Base-by-base conservation (phyloP, 345 rosid species). In the Kernera saxatilis region DNA sequence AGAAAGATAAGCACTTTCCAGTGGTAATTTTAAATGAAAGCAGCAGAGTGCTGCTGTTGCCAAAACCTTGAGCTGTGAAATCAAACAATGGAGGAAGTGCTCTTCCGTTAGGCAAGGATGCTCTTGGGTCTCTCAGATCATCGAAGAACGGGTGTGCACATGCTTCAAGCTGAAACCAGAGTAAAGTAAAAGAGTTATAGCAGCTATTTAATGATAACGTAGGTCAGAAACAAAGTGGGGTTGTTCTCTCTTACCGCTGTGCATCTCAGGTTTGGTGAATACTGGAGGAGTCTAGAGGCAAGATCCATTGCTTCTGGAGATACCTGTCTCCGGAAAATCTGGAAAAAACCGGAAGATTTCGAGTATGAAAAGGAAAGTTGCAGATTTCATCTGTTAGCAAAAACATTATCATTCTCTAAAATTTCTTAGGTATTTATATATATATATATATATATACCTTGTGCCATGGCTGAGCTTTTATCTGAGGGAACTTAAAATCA, bases 111-210 rank as follows among this genome's bases (percentile, higher is more conserved):
- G 98, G 97, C 78, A 95, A 85, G 71, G 91, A 80, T 33, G 88
- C 84, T 67, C 74, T 84, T 12, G 98, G 97, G 53, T 88, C 84
- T 77, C 99, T 83, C 74, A 95, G 67, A 76, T 84, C 91, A 81
- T 95, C 86, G 36, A 95, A 95, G 90, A 95, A 95, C 1, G 97
- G 91, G 72, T 95, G 99, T 14, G 97, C 92, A 75, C 99, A 95
- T 23, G 97, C 99, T 80, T 92, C 98, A 86, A 95, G 72, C 99
- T 95, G 86, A 78, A 75, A 57, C 66, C 58, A 69, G n/a, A 49
- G 71, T 45, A n/a, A 61, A 14, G 6, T 7, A 36, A 50, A 50
- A 17, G 33, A 13, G 19, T 44, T 71, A 17, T 18, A 58, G 46
- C 27, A 58, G 48, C 27, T 59, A 48, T 57, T 66, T n/a, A 19